phyloP scores from a whole-genome alignment of 2,329 filamentous ascomycete species.

The Rutstroemia sp. region DNA sequence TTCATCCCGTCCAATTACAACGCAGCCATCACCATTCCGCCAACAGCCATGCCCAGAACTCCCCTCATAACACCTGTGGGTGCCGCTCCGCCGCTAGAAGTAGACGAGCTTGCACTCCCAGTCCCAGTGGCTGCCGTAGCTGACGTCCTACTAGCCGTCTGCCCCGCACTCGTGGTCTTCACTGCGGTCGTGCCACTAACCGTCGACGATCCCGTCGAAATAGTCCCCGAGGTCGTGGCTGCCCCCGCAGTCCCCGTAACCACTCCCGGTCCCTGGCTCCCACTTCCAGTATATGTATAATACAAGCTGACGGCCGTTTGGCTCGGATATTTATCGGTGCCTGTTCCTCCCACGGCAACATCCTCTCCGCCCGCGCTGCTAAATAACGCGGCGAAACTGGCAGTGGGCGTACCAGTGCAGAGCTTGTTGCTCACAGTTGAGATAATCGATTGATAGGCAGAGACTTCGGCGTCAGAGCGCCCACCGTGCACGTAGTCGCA shows the following conservation, averaged over 20 bases:
- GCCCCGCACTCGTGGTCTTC: neutral
- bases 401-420: constrained; percentile 34
- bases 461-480: constrained; percentile 31
- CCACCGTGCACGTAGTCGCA: constrained; percentile 37
- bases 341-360: constrained; percentile 27
- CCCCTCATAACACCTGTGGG: constrained; percentile 22
- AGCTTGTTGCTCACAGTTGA: constrained; percentile 30
- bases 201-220: too few relatives aligned
- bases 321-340: constrained; percentile 30
- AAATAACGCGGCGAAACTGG: constrained; percentile 32
- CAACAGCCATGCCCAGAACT: constrained; percentile 23
- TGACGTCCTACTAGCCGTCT: neutral
- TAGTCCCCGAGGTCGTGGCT: constrained; percentile 23
- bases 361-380: constrained; percentile 21
- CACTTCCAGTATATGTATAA: constrained; percentile 31
- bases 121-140: constrained; percentile 8
- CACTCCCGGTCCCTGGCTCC: constrained; percentile 33
- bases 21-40: constrained; percentile 22
- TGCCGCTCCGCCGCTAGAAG: constrained; percentile 24
- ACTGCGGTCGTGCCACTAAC: neutral
- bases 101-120: constrained; percentile 11
- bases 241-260: constrained; percentile 36
- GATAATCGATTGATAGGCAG: constrained; percentile 32
- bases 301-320: constrained; percentile 37
- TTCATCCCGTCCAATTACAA: too few relatives aligned